Conservation (phyloP, 768 basidiomycete genomes). For the Lactarius hengduanensis region DNA sequence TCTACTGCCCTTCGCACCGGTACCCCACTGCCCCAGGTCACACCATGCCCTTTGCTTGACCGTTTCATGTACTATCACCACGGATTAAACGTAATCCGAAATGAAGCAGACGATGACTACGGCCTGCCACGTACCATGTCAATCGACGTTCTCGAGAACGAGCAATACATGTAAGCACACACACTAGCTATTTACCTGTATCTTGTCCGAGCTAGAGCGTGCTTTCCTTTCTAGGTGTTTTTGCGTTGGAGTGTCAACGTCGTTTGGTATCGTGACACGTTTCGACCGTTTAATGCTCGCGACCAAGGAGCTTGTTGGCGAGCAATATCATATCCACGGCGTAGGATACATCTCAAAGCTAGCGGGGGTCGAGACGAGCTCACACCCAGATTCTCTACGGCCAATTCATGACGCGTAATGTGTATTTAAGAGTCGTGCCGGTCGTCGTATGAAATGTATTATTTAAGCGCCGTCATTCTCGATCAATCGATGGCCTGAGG, state of each 20-base stretch:
- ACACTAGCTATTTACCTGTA: not conserved
- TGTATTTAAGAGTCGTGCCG: not conserved
- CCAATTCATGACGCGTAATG: slow-evolving; percentile 20
- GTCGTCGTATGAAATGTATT: not conserved
- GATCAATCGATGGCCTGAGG: not conserved
- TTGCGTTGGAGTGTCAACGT: slow-evolving; percentile 69
- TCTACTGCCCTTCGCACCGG: slow-evolving; percentile 74
- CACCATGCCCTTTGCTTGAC: slow-evolving; percentile 64
- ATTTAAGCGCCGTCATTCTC: not conserved
- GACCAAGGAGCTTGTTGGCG: slow-evolving; percentile 82
- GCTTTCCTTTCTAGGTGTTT: slow-evolving; percentile 47
- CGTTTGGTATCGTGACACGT: slow-evolving; percentile 65
- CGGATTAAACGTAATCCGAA: slow-evolving; percentile 64
- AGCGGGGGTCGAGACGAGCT: slow-evolving; percentile 35
- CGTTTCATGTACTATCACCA: slow-evolving; percentile 50
- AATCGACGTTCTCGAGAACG: slow-evolving; percentile 67
- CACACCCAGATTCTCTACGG: slow-evolving; percentile 35
- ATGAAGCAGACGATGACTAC: slow-evolving; percentile 71
- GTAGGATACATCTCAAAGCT: slow-evolving; percentile 40
- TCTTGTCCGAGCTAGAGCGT: not conserved
- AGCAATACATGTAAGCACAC: slow-evolving; percentile 70
- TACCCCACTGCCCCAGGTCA: slow-evolving; percentile 78
- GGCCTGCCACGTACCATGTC: slow-evolving; percentile 71
- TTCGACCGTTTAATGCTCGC: slow-evolving; percentile 79
- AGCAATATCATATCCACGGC: slow-evolving; percentile 83